A percentile compares a stretch with the other conserved stretches of the same genome.
phyloP scores from a whole-genome alignment of 140 eudicot species.

The Bidens hawaiensis region DNA sequence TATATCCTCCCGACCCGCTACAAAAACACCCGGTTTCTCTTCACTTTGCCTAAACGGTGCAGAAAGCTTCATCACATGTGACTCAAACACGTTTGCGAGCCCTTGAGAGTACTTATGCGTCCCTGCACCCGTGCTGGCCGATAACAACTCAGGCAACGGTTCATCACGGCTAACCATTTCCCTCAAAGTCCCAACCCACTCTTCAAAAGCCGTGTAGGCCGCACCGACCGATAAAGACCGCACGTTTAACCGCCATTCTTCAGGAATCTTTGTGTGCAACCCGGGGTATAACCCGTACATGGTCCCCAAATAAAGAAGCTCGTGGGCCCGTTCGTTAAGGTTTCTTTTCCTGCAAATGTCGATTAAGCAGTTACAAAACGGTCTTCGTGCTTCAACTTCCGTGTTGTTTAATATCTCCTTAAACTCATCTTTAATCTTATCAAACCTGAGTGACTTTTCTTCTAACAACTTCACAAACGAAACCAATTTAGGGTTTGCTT shows the following conservation, averaged over 20 bases:
- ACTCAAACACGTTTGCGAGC: constrained; percentile 59
- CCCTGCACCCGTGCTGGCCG: constrained; percentile 91
- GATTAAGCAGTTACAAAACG: constrained; percentile 85
- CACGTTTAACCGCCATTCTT: constrained; percentile 45
- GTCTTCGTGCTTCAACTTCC: constrained; percentile 79
- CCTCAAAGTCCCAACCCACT: constrained; percentile 74
- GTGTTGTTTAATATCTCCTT: constrained; percentile 57
- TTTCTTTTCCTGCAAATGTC: constrained; percentile 83
- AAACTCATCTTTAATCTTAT: constrained; percentile 56
- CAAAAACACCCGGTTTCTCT: constrained; percentile 69
- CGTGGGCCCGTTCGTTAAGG: constrained; percentile 66
- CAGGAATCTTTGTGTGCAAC: constrained; percentile 74
- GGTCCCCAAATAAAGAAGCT: constrained; percentile 73
- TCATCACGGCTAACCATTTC: constrained; percentile 63
- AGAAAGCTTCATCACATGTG: constrained; percentile 62
- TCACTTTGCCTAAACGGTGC: constrained; percentile 83
- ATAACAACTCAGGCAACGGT: constrained; percentile 58
- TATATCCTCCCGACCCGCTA: constrained; percentile 75
- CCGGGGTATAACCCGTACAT: constrained; percentile 81
- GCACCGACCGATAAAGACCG: constrained; percentile 91
- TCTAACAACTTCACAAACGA: constrained; percentile 51
- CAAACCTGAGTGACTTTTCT: constrained; percentile 28
- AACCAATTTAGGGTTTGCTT: constrained; percentile 62
- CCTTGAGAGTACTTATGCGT: constrained; percentile 92
- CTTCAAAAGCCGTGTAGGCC: constrained; percentile 92